A percentile compares a stretch with the other conserved stretches of the same genome.
These are phyloP conservation scores for Piper longum DNA, from an alignment of 164 flowering plant genomes.

Conservation along the genomic window DNA sequence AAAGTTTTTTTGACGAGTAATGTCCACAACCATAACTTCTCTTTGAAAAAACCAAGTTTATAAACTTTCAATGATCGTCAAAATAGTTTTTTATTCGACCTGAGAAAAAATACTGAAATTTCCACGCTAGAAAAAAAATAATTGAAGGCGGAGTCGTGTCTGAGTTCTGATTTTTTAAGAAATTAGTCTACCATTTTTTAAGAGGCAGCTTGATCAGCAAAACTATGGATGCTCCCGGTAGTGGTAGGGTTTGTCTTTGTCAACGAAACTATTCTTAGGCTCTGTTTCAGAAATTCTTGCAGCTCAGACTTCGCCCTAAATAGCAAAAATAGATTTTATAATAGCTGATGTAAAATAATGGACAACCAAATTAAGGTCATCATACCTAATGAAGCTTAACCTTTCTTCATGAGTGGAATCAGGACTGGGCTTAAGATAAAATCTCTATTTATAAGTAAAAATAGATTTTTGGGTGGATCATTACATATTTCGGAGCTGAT, in stretches of 20 bases:
- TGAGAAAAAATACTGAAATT: too few species aligned
- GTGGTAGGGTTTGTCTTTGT: conserved; percentile 32
- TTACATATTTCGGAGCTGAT: too few species aligned
- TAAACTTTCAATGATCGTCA: too few species aligned
- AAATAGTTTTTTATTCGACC: too few species aligned
- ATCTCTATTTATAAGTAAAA: too few species aligned
- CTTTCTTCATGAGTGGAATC: conserved; percentile 53
- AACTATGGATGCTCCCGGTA: conserved; percentile 43
- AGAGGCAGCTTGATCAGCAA: conserved; percentile 41
- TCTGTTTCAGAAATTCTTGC: conserved; percentile 91
- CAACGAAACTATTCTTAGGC: conserved; percentile 64
- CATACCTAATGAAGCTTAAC: conserved; percentile 64
- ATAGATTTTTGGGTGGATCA: too few species aligned
- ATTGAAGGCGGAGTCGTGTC: too few species aligned
- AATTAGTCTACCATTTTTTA: conserved; percentile 24
- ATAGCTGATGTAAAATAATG: neutral
- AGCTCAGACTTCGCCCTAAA: conserved; percentile 79
- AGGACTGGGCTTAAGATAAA: conserved; percentile 55
- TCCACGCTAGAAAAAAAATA: too few species aligned
- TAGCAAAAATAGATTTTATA: neutral
- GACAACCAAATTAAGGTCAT: neutral
- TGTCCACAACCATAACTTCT: neutral
- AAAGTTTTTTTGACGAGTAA: neutral
- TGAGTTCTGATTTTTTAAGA: neutral
- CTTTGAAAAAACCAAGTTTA: neutral